Percentiles rank a stretch among this genome's conserved stretches.
These are phyloP conservation scores for Aspergillus nidulans DNA, from an alignment of 495 filamentous ascomycete genomes.

Conservation along the genomic window DNA sequence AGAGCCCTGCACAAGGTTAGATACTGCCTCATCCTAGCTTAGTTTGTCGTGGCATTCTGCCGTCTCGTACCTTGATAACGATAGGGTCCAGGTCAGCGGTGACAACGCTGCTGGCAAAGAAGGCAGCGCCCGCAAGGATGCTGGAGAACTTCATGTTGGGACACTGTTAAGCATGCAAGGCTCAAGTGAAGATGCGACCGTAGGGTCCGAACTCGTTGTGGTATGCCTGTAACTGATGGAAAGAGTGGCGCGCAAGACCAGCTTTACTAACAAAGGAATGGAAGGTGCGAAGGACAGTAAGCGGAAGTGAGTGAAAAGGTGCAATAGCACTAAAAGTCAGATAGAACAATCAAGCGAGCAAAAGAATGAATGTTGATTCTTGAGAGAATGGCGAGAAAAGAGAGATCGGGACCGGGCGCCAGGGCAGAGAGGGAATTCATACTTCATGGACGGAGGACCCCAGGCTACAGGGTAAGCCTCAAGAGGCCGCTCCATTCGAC, in stretches of 20 bases:
- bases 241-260: constrained; percentile 2
- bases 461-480: constrained; percentile 1
- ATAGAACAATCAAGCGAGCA: neutral
- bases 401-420: neutral
- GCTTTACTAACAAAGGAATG: constrained; percentile 1
- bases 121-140: constrained; percentile 18
- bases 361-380: constrained; percentile 5
- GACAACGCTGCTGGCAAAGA: constrained; percentile 21
- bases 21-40: neutral
- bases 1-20: constrained; percentile 44
- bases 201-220: neutral
- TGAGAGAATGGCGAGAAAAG: constrained; percentile 1
- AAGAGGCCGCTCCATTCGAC: neutral
- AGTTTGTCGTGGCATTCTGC: neutral
- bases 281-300: neutral
- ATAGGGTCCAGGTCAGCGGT: constrained; percentile 50
- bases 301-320: constrained; percentile 6
- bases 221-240: neutral
- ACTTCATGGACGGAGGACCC: constrained; percentile 1
- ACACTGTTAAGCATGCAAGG: neutral
- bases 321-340: neutral
- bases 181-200: neutral
- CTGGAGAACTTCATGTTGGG: constrained; percentile 24
- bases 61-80: constrained; percentile 52
- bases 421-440: constrained; percentile 1